These are phyloP conservation scores for Elaeagnus macrophylla DNA, from an alignment of 306 rosid species.

Conservation along the genomic window DNA sequence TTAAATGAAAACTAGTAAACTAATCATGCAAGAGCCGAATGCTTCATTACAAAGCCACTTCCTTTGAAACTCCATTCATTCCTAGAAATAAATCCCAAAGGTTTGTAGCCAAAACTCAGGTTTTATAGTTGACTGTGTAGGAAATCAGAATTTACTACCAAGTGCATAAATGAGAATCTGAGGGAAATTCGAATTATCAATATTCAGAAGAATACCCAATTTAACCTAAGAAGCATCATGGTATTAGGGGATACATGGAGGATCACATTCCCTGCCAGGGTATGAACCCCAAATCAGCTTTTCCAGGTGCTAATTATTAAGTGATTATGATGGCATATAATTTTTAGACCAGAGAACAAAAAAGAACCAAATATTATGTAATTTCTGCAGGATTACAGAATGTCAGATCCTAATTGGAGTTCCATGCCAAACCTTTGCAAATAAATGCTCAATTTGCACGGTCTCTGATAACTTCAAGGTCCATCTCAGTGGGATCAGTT, in stretches of 20 bases:
- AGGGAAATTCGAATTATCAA: background rate
- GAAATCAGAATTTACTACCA: no score
- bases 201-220: slow-evolving; percentile 12
- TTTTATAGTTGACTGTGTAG: no score
- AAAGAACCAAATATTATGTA: background rate
- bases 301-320: slow-evolving; percentile 44
- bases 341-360: slow-evolving; percentile 21
- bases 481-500: slow-evolving; percentile 78
- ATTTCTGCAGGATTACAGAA: no score
- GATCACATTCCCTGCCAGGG: slow-evolving; percentile 31
- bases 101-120: no score
- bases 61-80: no score
- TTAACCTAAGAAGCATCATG: slow-evolving; percentile 56
- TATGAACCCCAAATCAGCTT: slow-evolving; percentile 53
- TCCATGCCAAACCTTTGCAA: slow-evolving; percentile 19
- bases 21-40: no score
- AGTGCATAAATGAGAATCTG: no score
- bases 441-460: slow-evolving; percentile 49
- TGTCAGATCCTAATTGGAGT: background rate
- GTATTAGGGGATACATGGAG: slow-evolving; percentile 32
- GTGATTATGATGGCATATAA: slow-evolving; percentile 18
- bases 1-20: no score
- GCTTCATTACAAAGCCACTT: no score
- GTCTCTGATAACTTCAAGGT: slow-evolving; percentile 63
- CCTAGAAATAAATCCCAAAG: no score